phyloP scores from a whole-genome alignment of 192 early-diverging fungal species.

The Mortierella alpina region DNA sequence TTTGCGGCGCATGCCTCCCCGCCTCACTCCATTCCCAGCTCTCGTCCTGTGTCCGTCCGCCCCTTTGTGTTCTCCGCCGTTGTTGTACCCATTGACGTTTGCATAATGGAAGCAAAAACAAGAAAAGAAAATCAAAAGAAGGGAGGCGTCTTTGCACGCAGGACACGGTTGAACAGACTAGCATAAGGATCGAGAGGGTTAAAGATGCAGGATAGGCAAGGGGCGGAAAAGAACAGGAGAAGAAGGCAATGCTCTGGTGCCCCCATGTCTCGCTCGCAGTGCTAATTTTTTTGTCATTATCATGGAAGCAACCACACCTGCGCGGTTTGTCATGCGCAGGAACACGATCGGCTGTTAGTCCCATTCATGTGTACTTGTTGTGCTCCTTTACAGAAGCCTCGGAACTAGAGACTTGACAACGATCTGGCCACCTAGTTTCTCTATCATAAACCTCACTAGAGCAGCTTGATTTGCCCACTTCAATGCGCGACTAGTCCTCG shows the following conservation, averaged over 20 bases:
- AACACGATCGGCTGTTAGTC: neutral
- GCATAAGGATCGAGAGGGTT: neutral
- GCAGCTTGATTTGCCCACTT: too few species aligned
- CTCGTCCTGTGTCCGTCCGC: too few species aligned
- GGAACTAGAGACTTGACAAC: too few species aligned
- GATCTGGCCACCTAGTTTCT: too few species aligned
- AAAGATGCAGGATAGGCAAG: neutral
- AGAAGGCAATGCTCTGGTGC: neutral
- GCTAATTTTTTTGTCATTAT: neutral
- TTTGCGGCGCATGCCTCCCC: too few species aligned
- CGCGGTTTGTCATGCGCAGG: neutral
- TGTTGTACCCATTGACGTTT: conserved; percentile 7
- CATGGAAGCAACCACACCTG: neutral
- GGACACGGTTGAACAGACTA: neutral
- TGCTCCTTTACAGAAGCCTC: neutral
- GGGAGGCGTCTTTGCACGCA: neutral
- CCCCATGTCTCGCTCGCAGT: neutral
- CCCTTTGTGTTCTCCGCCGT: neutral
- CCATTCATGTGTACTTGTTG: neutral
- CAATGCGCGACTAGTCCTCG: too few species aligned
- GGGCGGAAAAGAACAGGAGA: neutral
- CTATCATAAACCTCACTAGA: too few species aligned
- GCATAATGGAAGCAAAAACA: conserved; percentile 23
- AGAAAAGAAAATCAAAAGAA: neutral
- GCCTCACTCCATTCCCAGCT: too few species aligned